Conservation (phyloP, 805 yeast genomes). For the Wickerhamomyces mucosus region DNA sequence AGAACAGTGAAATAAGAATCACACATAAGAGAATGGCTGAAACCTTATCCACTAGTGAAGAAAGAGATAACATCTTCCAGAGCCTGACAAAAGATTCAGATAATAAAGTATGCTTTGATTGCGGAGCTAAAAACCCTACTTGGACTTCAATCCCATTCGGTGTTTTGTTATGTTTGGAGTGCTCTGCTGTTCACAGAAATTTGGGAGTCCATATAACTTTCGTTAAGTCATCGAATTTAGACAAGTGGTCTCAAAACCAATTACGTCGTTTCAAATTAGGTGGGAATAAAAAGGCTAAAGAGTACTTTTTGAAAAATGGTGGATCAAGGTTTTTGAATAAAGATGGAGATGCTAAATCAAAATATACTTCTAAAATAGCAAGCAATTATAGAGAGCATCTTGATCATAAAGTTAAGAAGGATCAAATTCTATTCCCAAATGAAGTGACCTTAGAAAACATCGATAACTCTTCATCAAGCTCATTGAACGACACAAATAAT, state of each 20-base stretch:
- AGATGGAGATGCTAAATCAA: slow-evolving; percentile 53
- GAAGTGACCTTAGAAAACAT: slow-evolving; percentile 55
- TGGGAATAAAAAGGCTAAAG: slow-evolving; percentile 82
- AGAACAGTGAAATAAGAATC: too few relatives aligned
- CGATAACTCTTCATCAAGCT: slow-evolving; percentile 23
- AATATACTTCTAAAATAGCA: slow-evolving; percentile 80
- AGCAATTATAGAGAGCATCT: slow-evolving; percentile 70
- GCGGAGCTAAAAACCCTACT: slow-evolving; percentile 89
- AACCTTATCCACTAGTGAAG: slow-evolving; percentile 12
- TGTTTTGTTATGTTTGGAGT: slow-evolving; percentile 82
- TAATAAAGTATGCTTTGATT: slow-evolving; percentile 87
- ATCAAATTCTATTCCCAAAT: slow-evolving; percentile 64
- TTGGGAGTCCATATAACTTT: slow-evolving; percentile 94
- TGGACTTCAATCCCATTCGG: slow-evolving; percentile 99
- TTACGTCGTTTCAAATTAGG: slow-evolving; percentile 89
- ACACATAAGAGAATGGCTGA: too few relatives aligned
- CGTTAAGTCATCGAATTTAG: slow-evolving; percentile 86
- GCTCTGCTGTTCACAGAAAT: slow-evolving; percentile 92
- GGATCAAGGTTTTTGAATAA: slow-evolving; percentile 63
- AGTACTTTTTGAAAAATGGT: slow-evolving; percentile 75
- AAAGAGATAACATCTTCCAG: slow-evolving; percentile 16
- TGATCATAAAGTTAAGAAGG: slow-evolving; percentile 56
- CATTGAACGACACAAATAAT: slow-evolving; percentile 26
- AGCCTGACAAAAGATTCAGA: slow-evolving; percentile 42
- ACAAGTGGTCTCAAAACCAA: slow-evolving; percentile 89